Evolutionary conservation across 306 rosid genomes (phyloP).

Genomic region (Vigna hirtella): DNA sequence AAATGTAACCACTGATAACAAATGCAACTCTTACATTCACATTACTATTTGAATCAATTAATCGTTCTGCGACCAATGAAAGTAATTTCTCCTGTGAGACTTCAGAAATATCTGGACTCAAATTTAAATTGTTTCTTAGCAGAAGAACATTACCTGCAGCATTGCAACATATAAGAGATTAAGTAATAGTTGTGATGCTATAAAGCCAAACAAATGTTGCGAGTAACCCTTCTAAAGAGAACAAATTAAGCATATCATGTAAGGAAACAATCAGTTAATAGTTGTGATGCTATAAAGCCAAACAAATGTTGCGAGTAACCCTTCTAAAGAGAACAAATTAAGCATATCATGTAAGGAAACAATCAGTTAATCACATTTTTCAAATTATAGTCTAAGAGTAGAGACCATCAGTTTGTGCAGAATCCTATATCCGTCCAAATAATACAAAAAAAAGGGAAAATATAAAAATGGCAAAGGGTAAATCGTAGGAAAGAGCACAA

Average conservation of each 20-base stretch:
- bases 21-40: slow-evolving; percentile 63
- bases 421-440: slow-evolving; percentile 17
- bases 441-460: slow-evolving; percentile 6
- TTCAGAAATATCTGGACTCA: slow-evolving; percentile 83
- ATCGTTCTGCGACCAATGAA: slow-evolving; percentile 85
- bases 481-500: neutral
- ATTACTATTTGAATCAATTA: slow-evolving; percentile 90
- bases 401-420: slow-evolving; percentile 4
- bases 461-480: neutral
- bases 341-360: slow-evolving; percentile 8
- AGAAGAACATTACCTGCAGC: slow-evolving; percentile 89
- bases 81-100: slow-evolving; percentile 96
- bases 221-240: slow-evolving; percentile 16
- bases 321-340: slow-evolving; percentile 1
- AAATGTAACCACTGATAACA: slow-evolving; percentile 24
- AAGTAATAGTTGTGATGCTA: slow-evolving; percentile 3
- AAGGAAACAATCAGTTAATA: slow-evolving; percentile 2
- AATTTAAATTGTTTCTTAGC: slow-evolving; percentile 75
- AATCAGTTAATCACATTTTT: neutral
- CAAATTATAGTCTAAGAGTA: neutral
- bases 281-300: neutral
- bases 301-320: slow-evolving; percentile 16
- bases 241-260: slow-evolving; percentile 3
- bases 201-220: slow-evolving; percentile 2
- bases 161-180: slow-evolving; percentile 29